Evolutionary conservation across 2,329 filamentous ascomycete genomes (phyloP), one percentile per base, ranked within the genome.

Genomic region (Aspergillus sojae): DNA sequence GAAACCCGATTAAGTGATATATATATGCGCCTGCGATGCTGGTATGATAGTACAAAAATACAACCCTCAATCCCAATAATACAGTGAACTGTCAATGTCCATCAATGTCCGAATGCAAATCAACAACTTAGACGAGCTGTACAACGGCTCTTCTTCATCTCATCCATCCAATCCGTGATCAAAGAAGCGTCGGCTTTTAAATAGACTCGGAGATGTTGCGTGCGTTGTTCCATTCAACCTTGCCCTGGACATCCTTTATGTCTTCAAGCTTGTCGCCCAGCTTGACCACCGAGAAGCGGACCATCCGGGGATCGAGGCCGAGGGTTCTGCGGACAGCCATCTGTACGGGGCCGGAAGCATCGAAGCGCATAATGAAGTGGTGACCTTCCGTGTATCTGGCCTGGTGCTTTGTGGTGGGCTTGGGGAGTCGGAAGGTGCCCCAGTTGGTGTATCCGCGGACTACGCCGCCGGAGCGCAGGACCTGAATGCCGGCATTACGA

Each of bases 361-460:
- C 95, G 84, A 97, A 99, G 72, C 95, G 92, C 91, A 99, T 92
- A 75, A 96, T 91, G 80, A 99, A 99, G 85, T 99, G 96, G 83
- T 98, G 94, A 61, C 95, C 95, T 70, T 89, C 86, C 68, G 87
- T 87, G 85, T 98, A 91, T 69, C 88, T 89, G 71, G 91, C 88
- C 81, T 97, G 93, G 79, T 96, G 90, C 75, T 90, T 90, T 66
- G 89, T 89, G 63, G 89, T 85, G 66, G 92, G 88, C 70, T 89
- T 91, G 55, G 95, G 94, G 21, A 99, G 90, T 55, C 90, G 85
- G 82, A 95, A 97, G 71, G 91, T 86, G 76, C 95, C 95, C 95
- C 95, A 99, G 85, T 99, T 99, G 71, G 90, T 90, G 75, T 96
- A 86, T 76, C 93, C 93, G 72, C 95, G 93, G 75, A 99, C 88